Percentiles rank a stretch among this genome's conserved stretches.
These are phyloP conservation scores for Linnemannia schmuckeri DNA, from an alignment of 192 early-diverging fungal species.

Conservation along the genomic window DNA sequence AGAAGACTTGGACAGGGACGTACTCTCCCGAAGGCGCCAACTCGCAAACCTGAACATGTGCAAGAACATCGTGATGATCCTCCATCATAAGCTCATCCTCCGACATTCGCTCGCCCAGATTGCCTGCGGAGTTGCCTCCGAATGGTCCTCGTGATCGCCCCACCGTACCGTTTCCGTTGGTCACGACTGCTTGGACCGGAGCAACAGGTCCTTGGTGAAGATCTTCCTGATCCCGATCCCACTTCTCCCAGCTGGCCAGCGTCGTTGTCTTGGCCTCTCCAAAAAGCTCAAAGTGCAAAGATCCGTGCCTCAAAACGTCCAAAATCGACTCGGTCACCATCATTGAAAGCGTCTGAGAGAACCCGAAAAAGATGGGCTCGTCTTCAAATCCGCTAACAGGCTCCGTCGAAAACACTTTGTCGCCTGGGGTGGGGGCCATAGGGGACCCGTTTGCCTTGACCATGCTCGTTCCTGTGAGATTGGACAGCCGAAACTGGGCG, in stretches of 20 bases:
- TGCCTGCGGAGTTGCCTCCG: neutral
- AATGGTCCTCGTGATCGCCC: neutral
- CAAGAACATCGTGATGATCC: slow-evolving; percentile 75
- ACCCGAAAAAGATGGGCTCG: slow-evolving; percentile 65
- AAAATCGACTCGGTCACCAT: slow-evolving; percentile 49
- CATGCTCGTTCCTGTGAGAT: slow-evolving; percentile 60
- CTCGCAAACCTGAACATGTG: slow-evolving; percentile 79
- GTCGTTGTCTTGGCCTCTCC: slow-evolving; percentile 55
- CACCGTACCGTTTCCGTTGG: slow-evolving; percentile 5
- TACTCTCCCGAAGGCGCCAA: slow-evolving; percentile 73
- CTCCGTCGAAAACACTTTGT: slow-evolving; percentile 73
- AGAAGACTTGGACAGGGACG: slow-evolving; percentile 67
- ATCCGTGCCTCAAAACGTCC: slow-evolving; percentile 47
- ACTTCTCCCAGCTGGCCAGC: slow-evolving; percentile 60
- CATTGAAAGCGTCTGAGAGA: slow-evolving; percentile 62
- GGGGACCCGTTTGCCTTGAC: neutral
- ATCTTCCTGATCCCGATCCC: slow-evolving; percentile 66
- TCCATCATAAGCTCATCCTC: slow-evolving; percentile 79
- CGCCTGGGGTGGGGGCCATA: slow-evolving; percentile 26
- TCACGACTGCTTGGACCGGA: neutral
- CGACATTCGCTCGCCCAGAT: slow-evolving; percentile 56
- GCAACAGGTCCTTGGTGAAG: slow-evolving; percentile 20
- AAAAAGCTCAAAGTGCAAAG: slow-evolving; percentile 66
- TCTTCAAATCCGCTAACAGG: slow-evolving; percentile 69
- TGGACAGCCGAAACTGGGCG: slow-evolving; percentile 75